phyloP scores from a whole-genome alignment of 164 flowering plant species.

The Euptelea pleiosperma region DNA sequence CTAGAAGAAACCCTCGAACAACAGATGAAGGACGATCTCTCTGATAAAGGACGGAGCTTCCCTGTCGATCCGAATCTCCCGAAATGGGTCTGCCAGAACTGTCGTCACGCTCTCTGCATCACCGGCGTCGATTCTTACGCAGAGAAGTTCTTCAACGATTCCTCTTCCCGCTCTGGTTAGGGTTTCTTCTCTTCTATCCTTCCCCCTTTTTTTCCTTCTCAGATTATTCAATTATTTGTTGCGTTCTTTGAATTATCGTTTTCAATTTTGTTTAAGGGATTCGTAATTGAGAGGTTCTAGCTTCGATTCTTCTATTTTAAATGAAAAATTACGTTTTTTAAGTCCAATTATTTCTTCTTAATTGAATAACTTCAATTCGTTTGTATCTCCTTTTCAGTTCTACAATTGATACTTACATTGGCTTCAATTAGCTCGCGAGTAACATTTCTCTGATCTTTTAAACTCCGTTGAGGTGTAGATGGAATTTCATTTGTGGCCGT shows the following conservation, averaged over 20 bases:
- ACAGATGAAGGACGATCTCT: slow-evolving; percentile 30
- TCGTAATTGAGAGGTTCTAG: background rate
- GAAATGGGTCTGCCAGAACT: slow-evolving; percentile 84
- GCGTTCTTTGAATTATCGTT: background rate
- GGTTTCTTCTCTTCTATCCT: background rate
- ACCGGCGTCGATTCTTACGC: slow-evolving; percentile 87
- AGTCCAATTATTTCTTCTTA: too few relatives aligned
- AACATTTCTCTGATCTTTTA: too few relatives aligned
- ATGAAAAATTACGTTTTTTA: background rate
- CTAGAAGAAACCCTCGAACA: slow-evolving; percentile 7
- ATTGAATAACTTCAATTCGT: too few relatives aligned
- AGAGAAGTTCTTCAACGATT: slow-evolving; percentile 63
- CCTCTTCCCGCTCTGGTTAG: slow-evolving; percentile 68
- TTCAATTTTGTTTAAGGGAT: background rate
- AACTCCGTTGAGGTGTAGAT: too few relatives aligned
- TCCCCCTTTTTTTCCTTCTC: background rate
- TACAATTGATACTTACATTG: too few relatives aligned
- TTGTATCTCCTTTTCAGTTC: too few relatives aligned
- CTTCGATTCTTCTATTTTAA: background rate
- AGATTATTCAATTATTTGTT: background rate
- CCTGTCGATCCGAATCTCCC: slow-evolving; percentile 83
- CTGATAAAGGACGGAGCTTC: slow-evolving; percentile 44
- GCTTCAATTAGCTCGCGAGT: too few relatives aligned
- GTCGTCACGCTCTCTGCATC: slow-evolving; percentile 72
- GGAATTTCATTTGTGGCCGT: too few relatives aligned